phyloP scores from a whole-genome alignment of 2,329 filamentous ascomycete species.

The Lizonia empirigonia region DNA sequence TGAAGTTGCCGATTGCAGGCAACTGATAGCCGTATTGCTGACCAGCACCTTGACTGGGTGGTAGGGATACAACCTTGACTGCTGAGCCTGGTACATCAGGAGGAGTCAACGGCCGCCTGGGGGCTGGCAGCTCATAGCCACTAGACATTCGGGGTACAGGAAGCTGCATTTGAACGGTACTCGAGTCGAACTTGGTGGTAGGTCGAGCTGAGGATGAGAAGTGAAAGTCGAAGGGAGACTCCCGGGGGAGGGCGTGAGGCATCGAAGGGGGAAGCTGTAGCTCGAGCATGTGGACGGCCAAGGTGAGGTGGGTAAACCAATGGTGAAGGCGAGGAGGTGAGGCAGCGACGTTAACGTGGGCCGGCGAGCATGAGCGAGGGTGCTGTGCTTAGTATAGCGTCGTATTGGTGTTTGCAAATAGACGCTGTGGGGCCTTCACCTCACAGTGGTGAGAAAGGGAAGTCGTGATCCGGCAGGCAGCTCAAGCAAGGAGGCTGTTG shows the following conservation, averaged over 20 bases:
- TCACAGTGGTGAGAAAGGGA: conserved; percentile 16
- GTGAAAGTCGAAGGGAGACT: conserved; percentile 44
- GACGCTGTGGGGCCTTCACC: conserved; percentile 16
- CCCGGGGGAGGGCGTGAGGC: conserved; percentile 48
- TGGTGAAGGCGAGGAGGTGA: conserved; percentile 14
- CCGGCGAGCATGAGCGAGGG: conserved; percentile 20
- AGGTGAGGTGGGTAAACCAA: conserved; percentile 15
- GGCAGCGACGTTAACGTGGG: conserved; percentile 22
- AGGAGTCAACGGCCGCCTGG: conserved; percentile 41
- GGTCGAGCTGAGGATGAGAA: conserved; percentile 28
- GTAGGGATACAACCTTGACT: conserved; percentile 40
- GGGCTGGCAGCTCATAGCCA: conserved; percentile 30
- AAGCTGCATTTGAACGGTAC: conserved; percentile 41
- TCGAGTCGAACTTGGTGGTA: conserved; percentile 35
- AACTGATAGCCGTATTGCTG: conserved; percentile 44
- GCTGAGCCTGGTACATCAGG: conserved; percentile 41
- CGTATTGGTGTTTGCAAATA: conserved; percentile 20
- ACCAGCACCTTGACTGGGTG: conserved; percentile 32
- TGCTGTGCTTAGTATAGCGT: conserved; percentile 17
- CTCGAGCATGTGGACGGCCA: conserved; percentile 47
- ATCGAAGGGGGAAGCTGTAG: conserved; percentile 50
- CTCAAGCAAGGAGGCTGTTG: conserved; percentile 45
- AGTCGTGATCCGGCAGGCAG: conserved; percentile 16
- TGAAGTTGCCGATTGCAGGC: conserved; percentile 45
- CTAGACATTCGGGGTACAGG: conserved; percentile 35